A percentile compares a stretch with the other conserved stretches of the same genome.
Evolutionary conservation across 2,329 filamentous ascomycete genomes (phyloP).

Genomic region (Aschersonia sp.): DNA sequence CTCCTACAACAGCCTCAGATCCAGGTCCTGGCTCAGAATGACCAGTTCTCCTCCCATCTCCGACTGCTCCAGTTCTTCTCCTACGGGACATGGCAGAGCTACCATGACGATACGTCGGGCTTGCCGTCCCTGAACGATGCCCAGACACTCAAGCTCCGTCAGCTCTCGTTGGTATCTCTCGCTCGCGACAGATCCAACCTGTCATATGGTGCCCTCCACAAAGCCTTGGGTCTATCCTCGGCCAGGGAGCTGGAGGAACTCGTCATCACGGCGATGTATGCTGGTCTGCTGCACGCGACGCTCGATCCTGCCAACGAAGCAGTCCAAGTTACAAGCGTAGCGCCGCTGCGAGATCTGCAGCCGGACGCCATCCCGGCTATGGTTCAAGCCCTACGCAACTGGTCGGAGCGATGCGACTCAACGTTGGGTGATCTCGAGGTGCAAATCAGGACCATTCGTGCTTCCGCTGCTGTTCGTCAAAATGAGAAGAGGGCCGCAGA

Average conservation of each 20-base stretch:
- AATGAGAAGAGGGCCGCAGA: slow-evolving; percentile 33
- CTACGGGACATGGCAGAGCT: slow-evolving; percentile 76
- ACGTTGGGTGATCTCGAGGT: slow-evolving; percentile 63
- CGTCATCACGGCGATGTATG: slow-evolving; percentile 77
- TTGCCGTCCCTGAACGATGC: slow-evolving; percentile 59
- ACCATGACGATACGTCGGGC: slow-evolving; percentile 26
- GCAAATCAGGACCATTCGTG: slow-evolving; percentile 55
- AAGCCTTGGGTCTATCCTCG: slow-evolving; percentile 50
- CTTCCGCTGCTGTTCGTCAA: slow-evolving; percentile 37
- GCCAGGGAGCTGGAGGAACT: slow-evolving; percentile 67
- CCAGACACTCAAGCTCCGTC: slow-evolving; percentile 74
- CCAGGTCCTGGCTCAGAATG: slow-evolving; percentile 47
- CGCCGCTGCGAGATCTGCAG: slow-evolving; percentile 73
- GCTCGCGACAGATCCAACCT: slow-evolving; percentile 54
- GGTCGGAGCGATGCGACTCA: slow-evolving; percentile 63
- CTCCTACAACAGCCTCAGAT: slow-evolving; percentile 73
- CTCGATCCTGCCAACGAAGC: slow-evolving; percentile 64
- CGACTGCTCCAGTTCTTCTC: slow-evolving; percentile 77
- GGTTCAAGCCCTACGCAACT: slow-evolving; percentile 52
- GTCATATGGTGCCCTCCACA: slow-evolving; percentile 56
- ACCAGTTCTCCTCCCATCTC: slow-evolving; percentile 50
- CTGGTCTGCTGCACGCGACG: slow-evolving; percentile 65
- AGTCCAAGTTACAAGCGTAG: slow-evolving; percentile 66
- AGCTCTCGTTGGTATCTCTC: slow-evolving; percentile 76
- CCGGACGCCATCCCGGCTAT: slow-evolving; percentile 58